Conservation (phyloP, 306 rosid genomes). For the Quillaja saponaria region DNA sequence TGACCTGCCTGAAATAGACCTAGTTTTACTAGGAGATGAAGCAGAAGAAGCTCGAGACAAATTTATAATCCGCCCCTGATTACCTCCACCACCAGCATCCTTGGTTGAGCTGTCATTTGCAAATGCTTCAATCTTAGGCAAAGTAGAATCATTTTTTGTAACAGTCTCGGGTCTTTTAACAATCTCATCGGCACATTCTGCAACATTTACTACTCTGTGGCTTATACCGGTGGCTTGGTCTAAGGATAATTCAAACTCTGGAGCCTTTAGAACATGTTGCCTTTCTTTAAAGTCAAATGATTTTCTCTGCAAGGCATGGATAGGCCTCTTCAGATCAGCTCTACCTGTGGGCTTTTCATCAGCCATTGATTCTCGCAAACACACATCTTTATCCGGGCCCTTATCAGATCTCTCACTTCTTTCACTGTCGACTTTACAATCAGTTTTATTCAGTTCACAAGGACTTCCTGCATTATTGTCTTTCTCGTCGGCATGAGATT, state of each 20-base stretch:
- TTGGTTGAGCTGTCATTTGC: no score
- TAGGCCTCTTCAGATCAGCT: slow-evolving; percentile 30
- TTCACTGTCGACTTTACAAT: slow-evolving; percentile 32
- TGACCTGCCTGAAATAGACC: no score
- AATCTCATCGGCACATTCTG: slow-evolving; percentile 45
- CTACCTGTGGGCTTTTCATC: slow-evolving; percentile 38
- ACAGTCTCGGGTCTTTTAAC: slow-evolving; percentile 43
- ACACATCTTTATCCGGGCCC: slow-evolving; percentile 34
- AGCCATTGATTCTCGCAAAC: slow-evolving; percentile 31
- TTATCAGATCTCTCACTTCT: slow-evolving; percentile 41
- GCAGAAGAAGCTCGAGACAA: no score
- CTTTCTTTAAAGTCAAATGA: slow-evolving; percentile 36
- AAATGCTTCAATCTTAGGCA: slow-evolving; percentile 39
- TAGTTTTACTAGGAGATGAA: no score
- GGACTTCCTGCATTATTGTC: slow-evolving; percentile 27
- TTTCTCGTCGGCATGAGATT: slow-evolving; percentile 37
- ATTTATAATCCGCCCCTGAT: no score
- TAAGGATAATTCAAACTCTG: slow-evolving; percentile 36
- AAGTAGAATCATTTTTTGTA: slow-evolving; percentile 33
- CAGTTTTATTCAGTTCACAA: slow-evolving; percentile 35
- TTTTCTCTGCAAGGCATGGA: slow-evolving; percentile 27
- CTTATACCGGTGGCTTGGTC: slow-evolving; percentile 34
- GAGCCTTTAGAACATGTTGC: slow-evolving; percentile 23
- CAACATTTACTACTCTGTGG: slow-evolving; percentile 35
- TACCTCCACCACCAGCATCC: no score